These are phyloP conservation scores for Homolaphlyctis polyrhiza DNA, from an alignment of 371 early-diverging fungal genomes.

Conservation along the genomic window DNA sequence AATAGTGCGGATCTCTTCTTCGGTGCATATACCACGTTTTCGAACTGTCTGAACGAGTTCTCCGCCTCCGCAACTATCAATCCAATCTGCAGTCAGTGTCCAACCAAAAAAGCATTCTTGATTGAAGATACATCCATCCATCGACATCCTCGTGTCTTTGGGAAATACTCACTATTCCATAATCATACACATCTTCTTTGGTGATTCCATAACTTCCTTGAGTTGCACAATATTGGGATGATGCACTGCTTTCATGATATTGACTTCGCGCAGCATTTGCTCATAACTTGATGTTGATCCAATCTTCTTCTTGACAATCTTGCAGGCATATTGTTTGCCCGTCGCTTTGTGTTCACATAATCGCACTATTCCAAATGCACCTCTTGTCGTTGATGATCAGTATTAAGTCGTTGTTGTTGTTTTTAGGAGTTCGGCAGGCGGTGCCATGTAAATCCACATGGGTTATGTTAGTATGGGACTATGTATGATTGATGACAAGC, in stretches of 20 bases:
- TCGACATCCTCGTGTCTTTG: no score
- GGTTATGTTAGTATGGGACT: no score
- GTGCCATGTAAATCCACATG: no score
- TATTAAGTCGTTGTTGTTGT: not conserved
- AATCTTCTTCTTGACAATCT: slow-evolving; percentile 32
- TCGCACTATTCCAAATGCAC: slow-evolving; percentile 41
- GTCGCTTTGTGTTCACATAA: slow-evolving; percentile 25
- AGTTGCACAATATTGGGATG: slow-evolving; percentile 37
- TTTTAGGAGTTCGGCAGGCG: not conserved
- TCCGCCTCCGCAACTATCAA: slow-evolving; percentile 29
- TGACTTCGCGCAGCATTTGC: slow-evolving; percentile 38
- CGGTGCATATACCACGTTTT: slow-evolving; percentile 13
- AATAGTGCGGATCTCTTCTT: slow-evolving; percentile 20
- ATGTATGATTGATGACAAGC: no score
- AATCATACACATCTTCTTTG: slow-evolving; percentile 35
- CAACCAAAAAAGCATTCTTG: no score
- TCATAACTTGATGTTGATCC: slow-evolving; percentile 27
- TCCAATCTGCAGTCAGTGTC: no score
- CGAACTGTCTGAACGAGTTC: slow-evolving; percentile 29
- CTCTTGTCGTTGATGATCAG: slow-evolving; percentile 16
- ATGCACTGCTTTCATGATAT: slow-evolving; percentile 36
- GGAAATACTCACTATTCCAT: slow-evolving; percentile 47
- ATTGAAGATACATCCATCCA: no score
- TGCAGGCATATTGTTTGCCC: slow-evolving; percentile 32
- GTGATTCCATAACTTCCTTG: slow-evolving; percentile 38